Evolutionary conservation across 768 basidiomycete genomes (phyloP).

Genomic region (Tylopilus intermedius): DNA sequence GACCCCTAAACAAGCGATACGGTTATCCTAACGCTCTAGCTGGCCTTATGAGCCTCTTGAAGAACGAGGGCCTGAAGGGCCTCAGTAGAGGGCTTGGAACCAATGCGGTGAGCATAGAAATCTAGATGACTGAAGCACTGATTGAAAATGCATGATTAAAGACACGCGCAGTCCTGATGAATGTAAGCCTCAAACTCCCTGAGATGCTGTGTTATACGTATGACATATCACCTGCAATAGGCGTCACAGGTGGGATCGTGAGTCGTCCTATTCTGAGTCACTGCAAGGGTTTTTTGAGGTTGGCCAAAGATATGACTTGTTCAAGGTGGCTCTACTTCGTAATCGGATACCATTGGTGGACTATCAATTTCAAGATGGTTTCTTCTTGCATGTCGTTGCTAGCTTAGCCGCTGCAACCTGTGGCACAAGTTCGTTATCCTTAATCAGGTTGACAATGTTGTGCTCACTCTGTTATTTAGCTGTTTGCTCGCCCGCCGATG

Average conservation of each 20-base stretch:
- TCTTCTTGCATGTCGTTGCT: conserved; percentile 61
- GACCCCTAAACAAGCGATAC: conserved; percentile 69
- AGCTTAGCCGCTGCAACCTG: conserved; percentile 70
- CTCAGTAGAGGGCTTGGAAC: conserved; percentile 72
- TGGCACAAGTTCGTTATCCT: conserved; percentile 59
- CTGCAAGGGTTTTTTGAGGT: conserved; percentile 1
- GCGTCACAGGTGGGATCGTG: conserved; percentile 82
- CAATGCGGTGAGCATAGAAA: conserved; percentile 53
- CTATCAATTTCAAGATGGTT: conserved; percentile 59
- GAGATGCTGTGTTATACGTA: not conserved
- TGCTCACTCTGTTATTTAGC: conserved; percentile 38
- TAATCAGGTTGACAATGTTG: not conserved
- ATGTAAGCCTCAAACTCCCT: conserved; percentile 40
- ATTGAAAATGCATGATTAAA: conserved; percentile 21
- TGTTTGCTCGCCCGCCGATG: conserved; percentile 74
- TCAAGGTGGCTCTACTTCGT: conserved; percentile 57
- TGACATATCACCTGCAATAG: conserved; percentile 33
- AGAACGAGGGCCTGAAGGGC: conserved; percentile 64
- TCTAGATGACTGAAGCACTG: not conserved
- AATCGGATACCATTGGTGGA: conserved; percentile 50
- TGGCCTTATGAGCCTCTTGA: conserved; percentile 62
- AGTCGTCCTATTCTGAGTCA: conserved; percentile 28
- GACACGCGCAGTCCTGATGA: conserved; percentile 69
- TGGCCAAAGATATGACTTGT: conserved; percentile 62
- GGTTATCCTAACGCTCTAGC: conserved; percentile 75